Evolutionary conservation across 805 yeast genomes (phyloP).

Genomic region (Hanseniaspora meyeri): DNA sequence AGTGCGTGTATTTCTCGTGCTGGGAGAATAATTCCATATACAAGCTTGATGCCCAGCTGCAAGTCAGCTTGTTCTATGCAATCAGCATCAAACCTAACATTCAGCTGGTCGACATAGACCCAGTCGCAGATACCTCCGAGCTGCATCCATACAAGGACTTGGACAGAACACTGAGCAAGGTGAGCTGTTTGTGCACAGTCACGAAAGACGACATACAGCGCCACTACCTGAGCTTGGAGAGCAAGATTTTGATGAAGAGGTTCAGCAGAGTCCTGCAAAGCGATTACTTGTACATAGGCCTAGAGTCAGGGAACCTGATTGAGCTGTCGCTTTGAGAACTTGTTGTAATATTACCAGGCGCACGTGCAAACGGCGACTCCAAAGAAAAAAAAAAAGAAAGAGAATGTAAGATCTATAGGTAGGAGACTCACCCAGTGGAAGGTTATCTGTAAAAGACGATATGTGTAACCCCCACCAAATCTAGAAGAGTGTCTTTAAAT

Average conservation of each 20-base stretch:
- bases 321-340: neutral
- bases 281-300: neutral
- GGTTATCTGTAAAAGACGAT: too few relatives aligned
- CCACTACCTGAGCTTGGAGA: neutral
- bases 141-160: conserved; percentile 1
- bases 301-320: conserved; percentile 2
- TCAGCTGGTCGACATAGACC: conserved; percentile 11
- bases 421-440: too few relatives aligned
- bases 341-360: neutral
- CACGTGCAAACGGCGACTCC: too few relatives aligned
- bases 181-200: neutral
- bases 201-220: neutral
- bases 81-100: conserved; percentile 5
- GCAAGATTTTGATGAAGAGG: conserved; percentile 6
- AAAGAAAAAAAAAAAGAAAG: neutral
- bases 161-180: neutral
- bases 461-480: too few relatives aligned
- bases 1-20: neutral
- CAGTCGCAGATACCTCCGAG: neutral
- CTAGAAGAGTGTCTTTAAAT: too few relatives aligned
- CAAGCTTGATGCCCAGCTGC: neutral
- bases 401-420: too few relatives aligned
- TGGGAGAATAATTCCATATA: conserved; percentile 8
- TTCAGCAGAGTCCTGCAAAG: neutral
- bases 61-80: neutral